Evolutionary conservation across 2,329 filamentous ascomycete species (phyloP).

Genomic region (Hymenoscyphus scutula): DNA sequence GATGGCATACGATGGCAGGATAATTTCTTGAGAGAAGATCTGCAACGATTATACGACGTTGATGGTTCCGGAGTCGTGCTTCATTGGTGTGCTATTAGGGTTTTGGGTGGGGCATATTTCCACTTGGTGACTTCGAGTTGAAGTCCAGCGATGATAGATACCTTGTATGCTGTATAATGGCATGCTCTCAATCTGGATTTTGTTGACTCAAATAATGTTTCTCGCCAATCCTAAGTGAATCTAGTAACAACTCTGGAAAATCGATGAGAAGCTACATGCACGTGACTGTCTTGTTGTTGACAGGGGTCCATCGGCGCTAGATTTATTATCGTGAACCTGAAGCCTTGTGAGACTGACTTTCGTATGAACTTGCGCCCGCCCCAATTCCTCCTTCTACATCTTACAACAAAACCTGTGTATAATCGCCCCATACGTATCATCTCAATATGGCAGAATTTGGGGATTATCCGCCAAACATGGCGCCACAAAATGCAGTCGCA

Average conservation of each 20-base stretch:
- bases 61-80: slow-evolving; percentile 25
- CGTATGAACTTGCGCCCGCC: not conserved
- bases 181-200: slow-evolving; percentile 25
- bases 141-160: slow-evolving; percentile 30
- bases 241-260: too few relatives aligned
- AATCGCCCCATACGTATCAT: not conserved
- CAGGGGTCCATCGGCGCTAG: not conserved
- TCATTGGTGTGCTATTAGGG: slow-evolving; percentile 21
- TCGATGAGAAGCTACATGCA: not conserved
- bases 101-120: slow-evolving; percentile 16
- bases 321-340: not conserved
- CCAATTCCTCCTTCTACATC: not conserved
- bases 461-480: slow-evolving; percentile 65
- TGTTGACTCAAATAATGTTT: not conserved
- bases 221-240: not conserved
- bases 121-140: slow-evolving; percentile 20
- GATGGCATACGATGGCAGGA: slow-evolving; percentile 22
- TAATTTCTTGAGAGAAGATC: slow-evolving; percentile 26
- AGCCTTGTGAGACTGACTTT: not conserved
- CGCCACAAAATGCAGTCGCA: slow-evolving; percentile 61
- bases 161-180: slow-evolving; percentile 25
- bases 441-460: slow-evolving; percentile 57
- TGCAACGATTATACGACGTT: slow-evolving; percentile 28
- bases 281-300: not conserved
- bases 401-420: not conserved